Evolutionary conservation across 108 stramenopile genomes (phyloP), one percentile per base, ranked within the genome.

Genomic region (Skeletonema grethae): DNA sequence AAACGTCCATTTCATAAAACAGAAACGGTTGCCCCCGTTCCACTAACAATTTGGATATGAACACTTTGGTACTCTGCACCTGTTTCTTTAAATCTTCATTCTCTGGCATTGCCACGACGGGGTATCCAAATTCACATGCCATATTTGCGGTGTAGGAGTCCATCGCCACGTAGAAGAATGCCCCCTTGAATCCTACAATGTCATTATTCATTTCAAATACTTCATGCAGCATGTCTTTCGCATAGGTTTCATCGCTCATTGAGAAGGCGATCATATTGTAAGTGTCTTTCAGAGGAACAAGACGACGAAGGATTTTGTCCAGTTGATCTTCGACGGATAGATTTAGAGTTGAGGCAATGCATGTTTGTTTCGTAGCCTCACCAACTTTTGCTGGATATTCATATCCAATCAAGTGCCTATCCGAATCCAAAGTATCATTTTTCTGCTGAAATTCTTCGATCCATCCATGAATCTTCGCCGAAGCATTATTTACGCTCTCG

Each of bases 1-100:
- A 84, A 55, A 79, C 77, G 62, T 84, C 83, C 79, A 76, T 76
- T 62, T 84, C 83, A 36, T 64, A 76, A 59, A 84, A 84, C 0
- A 84, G 53, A 32, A 82, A 84, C 24, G 59, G 48, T 16, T 36
- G 5, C 4, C 61, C 76, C 7, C 43, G 55, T 25, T 72, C 24
- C 0, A 73, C 65, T 29, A 84, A 59, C 29, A 45, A 58, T n/a
- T 35, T 36, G 56, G 80, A 81, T 3, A 82, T 48, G 0, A 55
- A 15, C 20, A 81, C 72, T 65, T 84, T 84, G 11, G 84, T 73
- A 46, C 50, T 69, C 13, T 63, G 65, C 0, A 84, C 80, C 1
- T 46, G 45, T n/a, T 73, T 32, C 38, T 69, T 67, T 32, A 82
- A 64, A 30, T 62, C 60, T 1, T 48, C 77, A 15, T 22, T 20